Percentiles rank a stretch among this genome's conserved stretches.
phyloP scores from a whole-genome alignment of 257 asterid genomes.

The Catharanthus roseus region DNA sequence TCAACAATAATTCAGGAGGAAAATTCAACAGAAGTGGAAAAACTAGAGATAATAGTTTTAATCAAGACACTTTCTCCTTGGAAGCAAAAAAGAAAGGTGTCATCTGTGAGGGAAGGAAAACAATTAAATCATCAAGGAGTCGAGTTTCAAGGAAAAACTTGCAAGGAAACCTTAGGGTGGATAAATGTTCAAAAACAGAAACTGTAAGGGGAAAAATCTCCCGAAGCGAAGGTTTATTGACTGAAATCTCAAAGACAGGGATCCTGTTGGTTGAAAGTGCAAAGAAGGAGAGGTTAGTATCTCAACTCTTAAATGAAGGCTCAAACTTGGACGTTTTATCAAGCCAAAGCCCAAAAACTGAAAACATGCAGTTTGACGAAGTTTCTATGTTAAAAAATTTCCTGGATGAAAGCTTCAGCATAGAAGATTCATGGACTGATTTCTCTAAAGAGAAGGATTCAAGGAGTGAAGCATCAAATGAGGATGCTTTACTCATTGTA shows the following conservation, averaged over 20 bases:
- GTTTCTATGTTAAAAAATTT: conserved; percentile 14
- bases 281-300: conserved; percentile 15
- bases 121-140: neutral
- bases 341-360: conserved; percentile 12
- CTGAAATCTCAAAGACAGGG: conserved; percentile 22
- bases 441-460: conserved; percentile 5
- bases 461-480: neutral
- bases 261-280: conserved; percentile 24
- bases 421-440: conserved; percentile 12
- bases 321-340: conserved; percentile 1
- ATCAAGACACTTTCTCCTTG: conserved; percentile 4
- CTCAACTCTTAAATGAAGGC: conserved; percentile 18
- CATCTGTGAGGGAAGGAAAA: neutral
- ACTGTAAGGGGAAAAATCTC: conserved; percentile 6
- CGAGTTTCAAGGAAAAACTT: neutral
- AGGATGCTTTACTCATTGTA: neutral
- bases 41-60: conserved; percentile 7
- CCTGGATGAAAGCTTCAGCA: conserved; percentile 7
- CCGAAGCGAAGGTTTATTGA: conserved; percentile 16
- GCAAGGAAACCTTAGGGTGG: neutral
- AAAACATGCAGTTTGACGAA: conserved; percentile 12
- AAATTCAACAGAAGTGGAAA: neutral
- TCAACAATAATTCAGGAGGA: neutral
- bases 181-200: conserved; percentile 9
- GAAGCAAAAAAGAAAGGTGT: conserved; percentile 11